These are phyloP conservation scores for Gonium pectorale DNA, from an alignment of 139 green algal genomes.

Conservation along the genomic window DNA sequence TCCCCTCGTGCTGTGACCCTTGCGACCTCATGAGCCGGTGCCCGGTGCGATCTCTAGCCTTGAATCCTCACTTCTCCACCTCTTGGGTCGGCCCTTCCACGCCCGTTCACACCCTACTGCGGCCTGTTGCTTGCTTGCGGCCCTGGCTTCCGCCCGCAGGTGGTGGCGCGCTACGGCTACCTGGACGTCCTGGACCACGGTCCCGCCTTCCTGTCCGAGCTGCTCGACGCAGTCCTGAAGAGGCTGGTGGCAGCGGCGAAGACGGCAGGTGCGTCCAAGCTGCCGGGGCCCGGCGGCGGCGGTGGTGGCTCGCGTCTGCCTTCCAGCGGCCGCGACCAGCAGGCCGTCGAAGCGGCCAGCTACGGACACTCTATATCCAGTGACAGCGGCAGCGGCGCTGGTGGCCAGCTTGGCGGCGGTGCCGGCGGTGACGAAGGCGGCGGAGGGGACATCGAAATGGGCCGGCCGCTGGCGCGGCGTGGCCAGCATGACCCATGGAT, in stretches of 20 bases:
- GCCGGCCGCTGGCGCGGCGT: not conserved
- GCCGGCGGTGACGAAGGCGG: not conserved
- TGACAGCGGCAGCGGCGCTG: not conserved
- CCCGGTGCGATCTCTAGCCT: not conserved
- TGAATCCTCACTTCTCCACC: too few species aligned
- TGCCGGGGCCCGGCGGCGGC: not conserved
- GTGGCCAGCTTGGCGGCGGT: not conserved
- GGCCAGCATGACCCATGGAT: not conserved
- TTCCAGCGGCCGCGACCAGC: not conserved
- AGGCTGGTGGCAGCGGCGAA: not conserved
- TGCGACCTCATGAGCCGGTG: too few species aligned
- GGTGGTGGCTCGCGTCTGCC: not conserved
- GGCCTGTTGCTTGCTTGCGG: too few species aligned
- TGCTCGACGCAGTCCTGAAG: conserved; percentile 15
- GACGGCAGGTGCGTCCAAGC: not conserved
- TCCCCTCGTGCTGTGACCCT: too few species aligned
- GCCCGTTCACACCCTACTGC: too few species aligned
- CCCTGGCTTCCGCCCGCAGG: conserved; percentile 51
- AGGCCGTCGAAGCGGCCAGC: too few species aligned
- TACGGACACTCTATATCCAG: too few species aligned
- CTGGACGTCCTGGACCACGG: conserved; percentile 58
- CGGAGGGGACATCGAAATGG: not conserved
- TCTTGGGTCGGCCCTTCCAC: too few species aligned
- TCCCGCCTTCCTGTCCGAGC: conserved; percentile 46
- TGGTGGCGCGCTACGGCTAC: conserved; percentile 66